These are phyloP conservation scores for Hericium rajendrae DNA, from an alignment of 768 basidiomycete species.

Conservation along the genomic window DNA sequence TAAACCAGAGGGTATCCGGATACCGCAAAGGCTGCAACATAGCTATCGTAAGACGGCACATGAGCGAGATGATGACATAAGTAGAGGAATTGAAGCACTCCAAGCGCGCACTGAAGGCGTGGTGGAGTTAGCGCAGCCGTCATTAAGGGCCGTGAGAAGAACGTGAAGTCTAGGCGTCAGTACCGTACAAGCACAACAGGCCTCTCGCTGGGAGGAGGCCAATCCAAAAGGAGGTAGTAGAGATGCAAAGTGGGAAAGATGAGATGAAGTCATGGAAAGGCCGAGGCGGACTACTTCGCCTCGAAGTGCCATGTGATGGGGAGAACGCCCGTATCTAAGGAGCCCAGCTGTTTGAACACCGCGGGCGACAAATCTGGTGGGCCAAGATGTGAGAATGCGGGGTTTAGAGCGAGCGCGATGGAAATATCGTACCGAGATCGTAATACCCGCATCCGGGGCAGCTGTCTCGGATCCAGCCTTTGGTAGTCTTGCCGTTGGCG, in stretches of 20 bases:
- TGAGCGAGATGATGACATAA: background rate
- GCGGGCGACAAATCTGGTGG: constrained; percentile 10
- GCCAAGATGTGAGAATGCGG: background rate
- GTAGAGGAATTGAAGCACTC: background rate
- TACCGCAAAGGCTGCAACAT: background rate
- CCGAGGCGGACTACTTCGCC: background rate
- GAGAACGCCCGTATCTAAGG: constrained; percentile 1
- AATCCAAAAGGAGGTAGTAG: background rate
- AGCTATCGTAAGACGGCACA: background rate
- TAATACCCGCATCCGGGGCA: constrained; percentile 5
- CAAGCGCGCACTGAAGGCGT: background rate
- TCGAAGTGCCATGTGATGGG: background rate
- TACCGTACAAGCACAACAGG: background rate
- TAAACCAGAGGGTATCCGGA: background rate
- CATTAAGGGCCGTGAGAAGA: too few relatives aligned
- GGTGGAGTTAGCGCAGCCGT: too few relatives aligned
- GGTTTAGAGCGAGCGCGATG: background rate
- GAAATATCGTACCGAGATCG: constrained; percentile 9
- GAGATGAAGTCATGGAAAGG: too few relatives aligned
- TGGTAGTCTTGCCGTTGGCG: constrained; percentile 5
- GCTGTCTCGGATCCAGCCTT: constrained; percentile 6
- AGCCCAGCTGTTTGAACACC: constrained; percentile 1
- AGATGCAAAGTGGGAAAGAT: background rate
- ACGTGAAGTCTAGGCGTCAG: too few relatives aligned
- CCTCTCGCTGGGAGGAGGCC: background rate